Evolutionary conservation across 129 eudicot genomes (phyloP).

Genomic region (Solidago caesia): DNA sequence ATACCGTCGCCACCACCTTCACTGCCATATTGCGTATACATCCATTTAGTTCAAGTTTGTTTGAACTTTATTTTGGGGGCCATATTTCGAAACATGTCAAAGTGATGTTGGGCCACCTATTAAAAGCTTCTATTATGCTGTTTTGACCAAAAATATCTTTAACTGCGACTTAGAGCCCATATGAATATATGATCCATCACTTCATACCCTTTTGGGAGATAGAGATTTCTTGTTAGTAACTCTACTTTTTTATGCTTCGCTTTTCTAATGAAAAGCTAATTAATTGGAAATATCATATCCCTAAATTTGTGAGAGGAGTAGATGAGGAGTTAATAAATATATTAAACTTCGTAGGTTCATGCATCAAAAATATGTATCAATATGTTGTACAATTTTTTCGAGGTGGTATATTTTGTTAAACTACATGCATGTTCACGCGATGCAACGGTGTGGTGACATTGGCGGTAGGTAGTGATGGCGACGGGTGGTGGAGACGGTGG

Average conservation of each 20-base stretch:
- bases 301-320: neutral
- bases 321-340: neutral
- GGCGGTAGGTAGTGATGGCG: too few species aligned
- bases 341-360: neutral
- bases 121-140: conserved; percentile 7
- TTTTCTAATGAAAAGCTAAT: neutral
- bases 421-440: too few species aligned
- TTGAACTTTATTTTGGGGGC: neutral
- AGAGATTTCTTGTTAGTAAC: neutral
- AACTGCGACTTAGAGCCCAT: conserved; percentile 3
- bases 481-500: too few species aligned
- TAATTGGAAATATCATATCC: neutral
- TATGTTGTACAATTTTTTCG: too few species aligned
- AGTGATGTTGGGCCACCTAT: neutral
- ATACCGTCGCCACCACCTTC: too few species aligned
- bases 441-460: too few species aligned
- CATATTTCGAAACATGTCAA: conserved; percentile 11
- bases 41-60: neutral
- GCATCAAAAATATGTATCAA: too few species aligned
- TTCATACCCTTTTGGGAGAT: neutral
- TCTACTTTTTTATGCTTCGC: neutral
- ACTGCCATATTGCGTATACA: too few species aligned
- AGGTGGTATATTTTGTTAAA: too few species aligned
- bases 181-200: neutral
- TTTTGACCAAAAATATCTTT: conserved; percentile 1